Percentiles rank a stretch among this genome's conserved stretches.
phyloP scores from a whole-genome alignment of 164 flowering plant species.

The Chloranthus sessilifolius region DNA sequence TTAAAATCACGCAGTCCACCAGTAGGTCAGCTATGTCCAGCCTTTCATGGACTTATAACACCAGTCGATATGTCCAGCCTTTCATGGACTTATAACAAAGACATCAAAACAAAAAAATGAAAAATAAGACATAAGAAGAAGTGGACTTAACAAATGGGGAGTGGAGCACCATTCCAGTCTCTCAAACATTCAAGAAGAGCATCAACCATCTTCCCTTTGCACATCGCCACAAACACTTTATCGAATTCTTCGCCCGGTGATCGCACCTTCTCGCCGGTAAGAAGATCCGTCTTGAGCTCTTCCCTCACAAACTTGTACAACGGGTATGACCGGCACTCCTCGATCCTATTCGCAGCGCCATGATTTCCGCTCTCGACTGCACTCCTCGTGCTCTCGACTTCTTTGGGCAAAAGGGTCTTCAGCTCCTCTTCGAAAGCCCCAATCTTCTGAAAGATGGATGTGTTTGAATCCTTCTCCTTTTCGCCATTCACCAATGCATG shows the following conservation, averaged over 20 bases:
- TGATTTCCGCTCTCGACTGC: conserved; percentile 29
- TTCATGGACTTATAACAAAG: too few species aligned
- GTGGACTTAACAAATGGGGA: conserved; percentile 40
- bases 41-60: too few species aligned
- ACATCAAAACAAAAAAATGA: too few species aligned
- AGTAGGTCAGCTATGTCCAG: too few species aligned
- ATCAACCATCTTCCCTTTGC: conserved; percentile 47
- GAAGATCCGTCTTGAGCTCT: conserved; percentile 27
- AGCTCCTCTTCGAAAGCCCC: conserved; percentile 48
- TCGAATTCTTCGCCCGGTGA: conserved; percentile 60
- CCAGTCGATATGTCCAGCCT: too few species aligned
- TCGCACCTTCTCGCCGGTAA: conserved; percentile 44
- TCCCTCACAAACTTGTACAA: conserved; percentile 53
- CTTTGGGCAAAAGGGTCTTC: conserved; percentile 45
- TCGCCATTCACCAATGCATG: conserved; percentile 42
- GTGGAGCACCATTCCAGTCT: conserved; percentile 57
- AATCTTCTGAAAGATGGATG: conserved; percentile 48
- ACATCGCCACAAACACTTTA: conserved; percentile 45
- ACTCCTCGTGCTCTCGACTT: conserved; percentile 29
- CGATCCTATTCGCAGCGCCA: conserved; percentile 34
- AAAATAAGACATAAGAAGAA: too few species aligned
- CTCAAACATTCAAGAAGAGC: conserved; percentile 45
- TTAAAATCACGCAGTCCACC: too few species aligned
- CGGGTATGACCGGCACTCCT: conserved; percentile 57
- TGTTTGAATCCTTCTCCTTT: conserved; percentile 23